Base-by-base conservation (phyloP, 1,139 yeast species). In the Arxiozyma slooffiae region DNA sequence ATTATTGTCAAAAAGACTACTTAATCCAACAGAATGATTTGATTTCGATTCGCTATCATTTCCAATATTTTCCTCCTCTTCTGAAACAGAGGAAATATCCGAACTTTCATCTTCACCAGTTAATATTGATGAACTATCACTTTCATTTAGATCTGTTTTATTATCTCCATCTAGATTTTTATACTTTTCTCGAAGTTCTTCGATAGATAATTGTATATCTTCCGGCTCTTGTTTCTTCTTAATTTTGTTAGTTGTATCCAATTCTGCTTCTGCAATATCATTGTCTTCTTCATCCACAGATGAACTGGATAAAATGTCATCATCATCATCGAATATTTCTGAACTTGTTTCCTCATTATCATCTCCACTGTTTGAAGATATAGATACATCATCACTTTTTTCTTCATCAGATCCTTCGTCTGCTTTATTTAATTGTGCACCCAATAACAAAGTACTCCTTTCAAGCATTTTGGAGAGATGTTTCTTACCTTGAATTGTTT, bases 381-480 rank as follows among this genome's bases (percentile, higher is more conserved):
- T 48, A 14, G 50, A 46, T 11, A n/a, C 38, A 14, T 47, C 50
- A 9, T 49, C 53, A 18, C 46, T 20, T 6, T n/a, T 21, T 9
- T 50, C 56, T n/a, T 53, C 59, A 16, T 60, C 61, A 20, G 24
- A 30, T 11, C 3, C 36, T 14, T 70, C 75, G 16, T 62, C 67
- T 8, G 70, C 44, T 44, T 57, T 57, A 42, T 78, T 76, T 49
- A 85, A 69, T 57, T 92, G 95, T 0, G 96, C 95, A 57, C 89
- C 97, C 39, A 92, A 73, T 46, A 92, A 75, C 63, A 86, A 92
- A 0, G 96, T 88, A 30, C 96, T 88, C 60, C 90, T 95, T 59
- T 90, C 95, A 55, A 92, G 71, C 77, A 92, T 90, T 64, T 87
- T 85, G 55, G 89, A 82, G 55, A 92, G 74, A 63, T 90, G 96